These are phyloP conservation scores for Colletotrichum navitas DNA, from an alignment of 2,329 filamentous ascomycete genomes.

Conservation along the genomic window DNA sequence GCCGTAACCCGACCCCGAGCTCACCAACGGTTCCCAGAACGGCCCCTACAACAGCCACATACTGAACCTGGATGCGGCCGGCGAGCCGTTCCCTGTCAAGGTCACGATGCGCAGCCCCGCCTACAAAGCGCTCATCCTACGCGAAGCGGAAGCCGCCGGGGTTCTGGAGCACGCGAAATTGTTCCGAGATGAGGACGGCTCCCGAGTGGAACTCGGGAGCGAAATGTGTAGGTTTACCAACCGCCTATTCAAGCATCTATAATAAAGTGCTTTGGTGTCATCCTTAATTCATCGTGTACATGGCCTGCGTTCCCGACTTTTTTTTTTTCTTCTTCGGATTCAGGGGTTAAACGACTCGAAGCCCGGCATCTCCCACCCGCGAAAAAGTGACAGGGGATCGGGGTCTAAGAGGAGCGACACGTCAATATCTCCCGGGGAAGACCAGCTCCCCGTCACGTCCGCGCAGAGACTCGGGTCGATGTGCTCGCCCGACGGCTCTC, in stretches of 20 bases:
- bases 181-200: not conserved
- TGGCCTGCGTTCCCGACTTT: not conserved
- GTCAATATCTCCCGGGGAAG: constrained; percentile 2
- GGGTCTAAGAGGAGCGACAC: constrained; percentile 3
- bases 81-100: constrained; percentile 43
- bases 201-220: not conserved
- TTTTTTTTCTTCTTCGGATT: not conserved
- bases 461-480: not conserved
- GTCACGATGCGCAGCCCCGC: constrained; percentile 23
- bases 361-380: constrained; percentile 12
- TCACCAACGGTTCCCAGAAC: constrained; percentile 13
- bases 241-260: not conserved
- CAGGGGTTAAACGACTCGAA: not conserved
- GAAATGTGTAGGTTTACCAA: not conserved
- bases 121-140: constrained; percentile 37
- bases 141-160: constrained; percentile 5
- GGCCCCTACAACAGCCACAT: constrained; percentile 33
- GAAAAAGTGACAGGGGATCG: constrained; percentile 8
- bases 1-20: not conserved
- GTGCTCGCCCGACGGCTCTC: not conserved
- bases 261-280: not conserved
- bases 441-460: not conserved
- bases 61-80: constrained; percentile 34
- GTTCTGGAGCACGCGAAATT: constrained; percentile 12
- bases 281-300: not conserved